phyloP scores from a whole-genome alignment of 2,329 filamentous ascomycete genomes.

The Metarhizium anisopliae region DNA sequence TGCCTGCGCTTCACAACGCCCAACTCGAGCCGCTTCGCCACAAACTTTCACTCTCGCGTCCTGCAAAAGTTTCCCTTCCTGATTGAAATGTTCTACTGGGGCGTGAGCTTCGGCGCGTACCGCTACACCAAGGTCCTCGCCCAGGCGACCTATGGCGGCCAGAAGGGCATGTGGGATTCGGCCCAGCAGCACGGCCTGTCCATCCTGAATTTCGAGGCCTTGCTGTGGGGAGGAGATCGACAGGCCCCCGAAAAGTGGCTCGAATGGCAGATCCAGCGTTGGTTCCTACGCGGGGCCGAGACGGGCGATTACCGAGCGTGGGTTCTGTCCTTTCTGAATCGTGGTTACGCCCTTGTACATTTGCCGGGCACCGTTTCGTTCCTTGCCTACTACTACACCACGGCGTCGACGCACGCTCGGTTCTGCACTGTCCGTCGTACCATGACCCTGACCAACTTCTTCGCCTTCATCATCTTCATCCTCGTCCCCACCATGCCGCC shows the following conservation, averaged over 20 bases:
- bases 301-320: conserved; percentile 21
- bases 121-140: conserved; percentile 9
- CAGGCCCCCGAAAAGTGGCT: conserved; percentile 8
- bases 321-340: conserved; percentile 56
- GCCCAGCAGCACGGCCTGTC: conserved; percentile 4
- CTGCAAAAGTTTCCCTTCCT: conserved; percentile 62
- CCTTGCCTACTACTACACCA: conserved; percentile 50
- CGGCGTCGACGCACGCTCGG: conserved; percentile 50
- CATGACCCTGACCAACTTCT: conserved; percentile 46
- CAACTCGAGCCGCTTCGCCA: conserved; percentile 51
- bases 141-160: conserved; percentile 7
- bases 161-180: conserved; percentile 29
- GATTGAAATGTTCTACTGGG: conserved; percentile 70
- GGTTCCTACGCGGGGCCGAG: conserved; percentile 46
- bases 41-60: conserved; percentile 52
- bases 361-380: conserved; percentile 64
- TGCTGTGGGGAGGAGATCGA: conserved; percentile 6
- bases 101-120: conserved; percentile 7
- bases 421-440: conserved; percentile 44
- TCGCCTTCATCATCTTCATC: conserved; percentile 47
- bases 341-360: conserved; percentile 63
- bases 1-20: conserved; percentile 39
- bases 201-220: conserved; percentile 6
- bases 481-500: conserved; percentile 50
- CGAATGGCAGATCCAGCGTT: conserved; percentile 40